Conservation (phyloP, 208 protist genomes). For the Histomonas meleagridis region DNA sequence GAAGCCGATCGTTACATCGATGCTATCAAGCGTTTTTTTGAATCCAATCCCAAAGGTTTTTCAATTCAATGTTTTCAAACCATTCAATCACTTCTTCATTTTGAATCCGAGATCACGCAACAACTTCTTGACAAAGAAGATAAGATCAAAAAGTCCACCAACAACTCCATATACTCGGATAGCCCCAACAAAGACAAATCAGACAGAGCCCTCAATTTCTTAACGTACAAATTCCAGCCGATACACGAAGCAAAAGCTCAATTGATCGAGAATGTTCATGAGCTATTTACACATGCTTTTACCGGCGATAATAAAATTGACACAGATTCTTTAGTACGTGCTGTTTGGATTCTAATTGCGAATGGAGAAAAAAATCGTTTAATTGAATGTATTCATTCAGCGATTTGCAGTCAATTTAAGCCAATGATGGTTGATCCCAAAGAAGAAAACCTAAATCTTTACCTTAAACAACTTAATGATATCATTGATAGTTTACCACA, state of each 20-base stretch:
- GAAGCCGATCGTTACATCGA: not conserved
- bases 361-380: not conserved
- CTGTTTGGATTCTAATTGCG: not conserved
- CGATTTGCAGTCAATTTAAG: not conserved
- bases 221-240: not conserved
- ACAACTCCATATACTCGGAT: too few species aligned
- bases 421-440: not conserved
- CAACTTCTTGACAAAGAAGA: not conserved
- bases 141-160: too few species aligned
- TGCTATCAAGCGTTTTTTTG: not conserved
- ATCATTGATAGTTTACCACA: not conserved
- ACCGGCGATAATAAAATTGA: not conserved
- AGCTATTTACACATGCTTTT: not conserved
- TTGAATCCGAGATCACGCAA: not conserved
- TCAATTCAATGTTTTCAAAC: not conserved
- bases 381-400: too few species aligned
- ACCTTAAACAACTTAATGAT: not conserved
- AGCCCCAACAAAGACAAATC: too few species aligned
- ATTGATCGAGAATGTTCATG: not conserved
- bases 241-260: not conserved
- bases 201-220: too few species aligned
- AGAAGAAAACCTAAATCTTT: not conserved
- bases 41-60: not conserved
- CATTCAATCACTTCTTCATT: not conserved
- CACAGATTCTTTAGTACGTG: not conserved